Base-by-base conservation (phyloP, 2,329 filamentous ascomycete species). In the Graphium sp. region DNA sequence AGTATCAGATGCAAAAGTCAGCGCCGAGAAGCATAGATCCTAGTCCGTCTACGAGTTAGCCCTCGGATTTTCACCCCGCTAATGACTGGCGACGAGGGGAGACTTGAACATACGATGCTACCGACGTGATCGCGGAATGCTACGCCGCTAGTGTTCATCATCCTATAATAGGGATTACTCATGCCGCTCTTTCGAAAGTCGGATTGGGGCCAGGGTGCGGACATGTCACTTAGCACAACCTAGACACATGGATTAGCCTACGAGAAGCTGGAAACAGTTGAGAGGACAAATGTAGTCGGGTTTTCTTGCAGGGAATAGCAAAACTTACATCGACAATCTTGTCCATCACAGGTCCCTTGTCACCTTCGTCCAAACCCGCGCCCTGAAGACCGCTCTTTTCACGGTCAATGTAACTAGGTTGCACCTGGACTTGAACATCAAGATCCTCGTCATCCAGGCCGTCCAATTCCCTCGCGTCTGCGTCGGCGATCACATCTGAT, bases 201-300 rank as follows among this genome's bases (percentile, higher is more conserved):
- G 45, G 65, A 63, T 30, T 69, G 79, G 60, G 81, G 79, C 84
- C 84, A 94, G 77, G 89, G 85, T 66, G 66, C 87, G 71, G 75
- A 98, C 89, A 98, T 98, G 68, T 98, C 89, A 72, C 83, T 93
- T 48, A 98, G 61, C 48, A 98, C 82, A 47, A 98, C 71, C 66
- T 72, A 36, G 17, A 26, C 4, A 14, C 11, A 30, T 3, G 10
- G 3, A 30, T 48, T 30, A 46, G 41, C 22, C 14, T 15, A n/a
- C 8, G 19, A 11, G 19, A 26, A 22, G 5, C 20, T n/a, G n/a
- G n/a, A n/a, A n/a, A n/a, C n/a, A n/a, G n/a, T n/a, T n/a, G n/a
- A n/a, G n/a, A n/a, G n/a, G n/a, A n/a, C n/a, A n/a, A n/a, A n/a
- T n/a, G n/a, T n/a, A n/a, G n/a, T n/a, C n/a, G n/a, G n/a, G n/a